phyloP scores from a whole-genome alignment of 2,329 filamentous ascomycete species.

The Paecilomyces variotii region DNA sequence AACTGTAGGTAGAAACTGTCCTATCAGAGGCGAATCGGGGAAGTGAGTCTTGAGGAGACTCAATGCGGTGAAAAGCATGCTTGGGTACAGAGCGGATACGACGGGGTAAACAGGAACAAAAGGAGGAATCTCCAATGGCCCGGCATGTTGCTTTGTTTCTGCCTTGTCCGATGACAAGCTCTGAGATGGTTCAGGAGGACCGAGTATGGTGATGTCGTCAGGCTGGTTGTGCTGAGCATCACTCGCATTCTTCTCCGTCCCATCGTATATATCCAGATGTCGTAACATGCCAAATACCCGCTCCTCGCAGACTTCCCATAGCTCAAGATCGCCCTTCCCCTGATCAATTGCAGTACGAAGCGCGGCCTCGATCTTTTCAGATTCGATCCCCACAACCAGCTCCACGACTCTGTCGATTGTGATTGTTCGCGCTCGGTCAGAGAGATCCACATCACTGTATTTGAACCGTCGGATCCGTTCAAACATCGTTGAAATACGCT shows the following conservation, averaged over 20 bases:
- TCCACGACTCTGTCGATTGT: constrained; percentile 15
- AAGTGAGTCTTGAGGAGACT: constrained; percentile 32
- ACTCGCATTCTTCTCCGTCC: not conserved
- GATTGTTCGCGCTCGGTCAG: constrained; percentile 8
- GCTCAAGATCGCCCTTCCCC: constrained; percentile 23
- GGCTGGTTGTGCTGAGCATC: not conserved
- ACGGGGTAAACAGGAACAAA: constrained; percentile 23
- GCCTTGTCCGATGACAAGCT: not conserved
- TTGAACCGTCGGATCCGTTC: constrained; percentile 1
- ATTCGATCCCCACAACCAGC: constrained; percentile 22
- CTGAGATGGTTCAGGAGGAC: not conserved
- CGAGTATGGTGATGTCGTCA: not conserved
- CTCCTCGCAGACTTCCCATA: constrained; percentile 34
- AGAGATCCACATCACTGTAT: constrained; percentile 11
- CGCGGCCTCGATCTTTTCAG: constrained; percentile 21
- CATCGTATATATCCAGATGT: constrained; percentile 14
- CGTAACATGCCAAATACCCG: constrained; percentile 31
- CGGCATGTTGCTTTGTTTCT: not conserved
- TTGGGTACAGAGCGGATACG: constrained; percentile 32
- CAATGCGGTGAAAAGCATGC: constrained; percentile 33
- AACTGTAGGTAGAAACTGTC: constrained; percentile 33
- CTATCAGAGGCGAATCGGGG: constrained; percentile 31
- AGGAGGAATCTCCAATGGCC: constrained; percentile 22
- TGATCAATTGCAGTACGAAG: constrained; percentile 20
- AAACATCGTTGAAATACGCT: not conserved